Base-by-base conservation (phyloP, 306 rosid genomes). In the Styphnolobium japonicum region DNA sequence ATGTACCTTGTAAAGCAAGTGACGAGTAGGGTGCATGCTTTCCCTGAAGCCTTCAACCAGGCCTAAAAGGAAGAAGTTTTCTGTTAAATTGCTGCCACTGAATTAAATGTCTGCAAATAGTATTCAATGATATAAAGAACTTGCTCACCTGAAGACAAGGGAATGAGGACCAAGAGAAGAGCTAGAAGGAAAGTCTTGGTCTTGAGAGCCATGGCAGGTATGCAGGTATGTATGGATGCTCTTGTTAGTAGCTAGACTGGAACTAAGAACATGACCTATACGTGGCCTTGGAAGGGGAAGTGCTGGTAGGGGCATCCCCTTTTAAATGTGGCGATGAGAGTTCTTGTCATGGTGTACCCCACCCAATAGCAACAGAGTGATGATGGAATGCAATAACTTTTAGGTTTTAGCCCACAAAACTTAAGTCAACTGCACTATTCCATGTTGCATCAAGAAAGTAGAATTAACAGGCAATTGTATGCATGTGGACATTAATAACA, bases 401-500 rank as follows among this genome's bases (percentile, higher is more conserved):
- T 73, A 67, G 78, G 57, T 27, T 61, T 68, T 64, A 78, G 36
- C 84, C 88, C 86, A 85, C 88, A 81, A 76, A 60, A 40, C 75
- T 27, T 10, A 81, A 87, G 97, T 88, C 97, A 92, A 90, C 93
- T 87, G 16, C 73, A 87, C 85, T 81, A 78, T 88, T 86, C 76
- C 67, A 23, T 69, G 74, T 74, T 87, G 81, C 80, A 83, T 55
- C 31, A 71, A 82, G 68, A 72, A 76, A 69, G 72, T 65, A 56
- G 60, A 74, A n/a, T n/a, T n/a, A 67, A 40, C 53, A 75, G n/a
- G 64, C 11, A 49, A 53, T 69, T 65, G 80, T 75, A 57, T 81
- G 90, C 87, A 78, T 88, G 89, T 84, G 88, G 77, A 84, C 86
- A 84, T 65, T 73, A 1, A 69, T 58, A 21, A 27, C 70, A 85